Percentiles rank a stretch among this genome's conserved stretches.
phyloP scores from a whole-genome alignment of 2,329 filamentous ascomycete genomes.

The Boeremia exigua region DNA sequence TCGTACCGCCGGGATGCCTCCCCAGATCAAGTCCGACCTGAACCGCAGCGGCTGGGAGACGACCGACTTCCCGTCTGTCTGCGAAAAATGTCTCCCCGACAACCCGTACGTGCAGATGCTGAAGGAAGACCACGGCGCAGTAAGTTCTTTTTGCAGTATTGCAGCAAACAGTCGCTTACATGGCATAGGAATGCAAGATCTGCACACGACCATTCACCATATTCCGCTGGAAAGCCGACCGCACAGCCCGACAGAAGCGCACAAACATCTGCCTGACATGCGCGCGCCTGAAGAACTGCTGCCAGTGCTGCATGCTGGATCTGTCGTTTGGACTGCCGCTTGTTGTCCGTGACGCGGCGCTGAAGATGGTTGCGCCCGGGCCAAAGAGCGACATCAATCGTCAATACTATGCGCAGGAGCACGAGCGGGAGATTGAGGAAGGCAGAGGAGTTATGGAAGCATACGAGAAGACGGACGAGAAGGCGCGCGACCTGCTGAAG shows the following conservation, averaged over 20 bases:
- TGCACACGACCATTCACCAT: constrained; percentile 96
- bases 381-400: constrained; percentile 92
- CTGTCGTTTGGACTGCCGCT: constrained; percentile 94
- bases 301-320: constrained; percentile 98
- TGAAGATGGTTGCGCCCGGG: constrained; percentile 97
- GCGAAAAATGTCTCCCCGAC: constrained; percentile 91
- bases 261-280: constrained; percentile 97
- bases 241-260: constrained; percentile 87
- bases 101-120: constrained; percentile 99
- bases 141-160: constrained; percentile 74
- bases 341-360: constrained; percentile 89
- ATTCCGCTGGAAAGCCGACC: constrained; percentile 93
- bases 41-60: constrained; percentile 97
- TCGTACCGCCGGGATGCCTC: constrained; percentile 65
- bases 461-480: constrained; percentile 97
- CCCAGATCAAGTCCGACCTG: constrained; percentile 94
- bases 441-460: constrained; percentile 80
- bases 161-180: constrained; percentile 68
- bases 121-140: constrained; percentile 92
- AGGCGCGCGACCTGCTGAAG: constrained; percentile 85
- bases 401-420: constrained; percentile 97
- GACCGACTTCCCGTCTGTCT: constrained; percentile 86
- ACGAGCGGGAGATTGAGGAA: constrained; percentile 94
- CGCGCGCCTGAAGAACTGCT: constrained; percentile 97
- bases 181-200: constrained; percentile 60